Evolutionary conservation across 495 filamentous ascomycete species (phyloP).

Genomic region (Neurospora sp.): DNA sequence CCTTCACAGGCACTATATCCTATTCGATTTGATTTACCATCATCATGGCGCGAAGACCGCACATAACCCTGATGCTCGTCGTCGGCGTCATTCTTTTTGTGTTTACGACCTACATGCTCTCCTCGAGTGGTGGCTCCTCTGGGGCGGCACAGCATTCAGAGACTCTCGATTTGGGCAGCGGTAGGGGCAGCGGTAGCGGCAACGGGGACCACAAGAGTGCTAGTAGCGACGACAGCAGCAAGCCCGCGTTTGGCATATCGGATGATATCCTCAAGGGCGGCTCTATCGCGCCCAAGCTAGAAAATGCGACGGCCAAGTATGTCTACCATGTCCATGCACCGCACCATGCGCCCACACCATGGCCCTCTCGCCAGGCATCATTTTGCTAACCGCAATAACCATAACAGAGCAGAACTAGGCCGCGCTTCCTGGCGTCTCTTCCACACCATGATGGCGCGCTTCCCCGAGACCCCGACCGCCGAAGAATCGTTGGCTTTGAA

Average conservation of each 20-base stretch:
- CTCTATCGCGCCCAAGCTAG: slow-evolving; percentile 79
- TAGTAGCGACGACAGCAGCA: slow-evolving; percentile 2
- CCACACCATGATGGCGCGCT: slow-evolving; percentile 91
- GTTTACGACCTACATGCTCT: slow-evolving; percentile 28
- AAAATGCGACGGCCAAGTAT: slow-evolving; percentile 84
- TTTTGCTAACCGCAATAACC: slow-evolving; percentile 8
- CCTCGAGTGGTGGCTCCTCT: slow-evolving; percentile 4
- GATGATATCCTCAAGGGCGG: slow-evolving; percentile 54
- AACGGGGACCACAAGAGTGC: neutral
- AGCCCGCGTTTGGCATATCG: slow-evolving; percentile 17
- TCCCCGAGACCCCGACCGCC: slow-evolving; percentile 71
- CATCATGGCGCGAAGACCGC: slow-evolving; percentile 34
- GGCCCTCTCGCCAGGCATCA: neutral
- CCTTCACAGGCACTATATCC: neutral
- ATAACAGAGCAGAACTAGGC: slow-evolving; percentile 69
- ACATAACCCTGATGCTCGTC: slow-evolving; percentile 28
- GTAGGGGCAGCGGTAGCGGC: slow-evolving; percentile 2
- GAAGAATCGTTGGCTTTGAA: slow-evolving; percentile 79
- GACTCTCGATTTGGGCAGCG: neutral
- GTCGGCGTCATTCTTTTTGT: slow-evolving; percentile 27
- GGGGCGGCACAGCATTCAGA: slow-evolving; percentile 2
- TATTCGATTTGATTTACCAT: neutral
- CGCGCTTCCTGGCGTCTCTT: slow-evolving; percentile 86
- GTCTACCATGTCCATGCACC: slow-evolving; percentile 7
- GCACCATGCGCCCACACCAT: neutral